Conservation (phyloP, 2,329 filamentous ascomycete species). For the Aspergillus pseudoviridinutans region DNA sequence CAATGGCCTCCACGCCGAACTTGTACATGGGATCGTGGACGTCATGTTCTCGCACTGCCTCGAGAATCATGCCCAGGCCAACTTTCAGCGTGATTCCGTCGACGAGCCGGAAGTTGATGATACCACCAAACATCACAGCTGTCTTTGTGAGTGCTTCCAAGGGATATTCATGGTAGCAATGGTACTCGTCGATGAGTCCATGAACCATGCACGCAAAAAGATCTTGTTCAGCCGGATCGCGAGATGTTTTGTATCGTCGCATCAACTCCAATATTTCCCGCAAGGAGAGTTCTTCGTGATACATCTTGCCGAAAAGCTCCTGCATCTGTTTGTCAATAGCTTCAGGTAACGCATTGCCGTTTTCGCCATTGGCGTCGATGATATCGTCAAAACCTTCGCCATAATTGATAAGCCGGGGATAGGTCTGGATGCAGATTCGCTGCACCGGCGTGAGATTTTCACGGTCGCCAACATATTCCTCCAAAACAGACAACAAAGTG, state of each 20-base stretch:
- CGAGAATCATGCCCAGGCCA: constrained; percentile 95
- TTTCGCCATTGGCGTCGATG: constrained; percentile 77
- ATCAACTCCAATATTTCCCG: constrained; percentile 80
- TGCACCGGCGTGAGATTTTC: constrained; percentile 77
- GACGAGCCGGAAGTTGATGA: constrained; percentile 90
- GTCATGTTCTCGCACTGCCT: constrained; percentile 81
- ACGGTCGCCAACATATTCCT: constrained; percentile 58
- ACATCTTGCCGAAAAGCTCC: constrained; percentile 97
- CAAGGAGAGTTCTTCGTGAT: constrained; percentile 82
- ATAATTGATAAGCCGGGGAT: constrained; percentile 93
- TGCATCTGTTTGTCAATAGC: constrained; percentile 90
- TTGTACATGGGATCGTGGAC: constrained; percentile 94
- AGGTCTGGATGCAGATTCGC: constrained; percentile 83
- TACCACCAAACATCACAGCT: constrained; percentile 91
- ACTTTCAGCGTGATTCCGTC: constrained; percentile 87
- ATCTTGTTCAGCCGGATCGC: constrained; percentile 80
- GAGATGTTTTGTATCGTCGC: constrained; percentile 81
- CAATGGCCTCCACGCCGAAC: constrained; percentile 90
- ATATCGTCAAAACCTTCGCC: constrained; percentile 89
- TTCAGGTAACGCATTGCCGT: constrained; percentile 74
- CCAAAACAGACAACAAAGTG: constrained; percentile 72
- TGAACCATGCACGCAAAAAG: constrained; percentile 98
- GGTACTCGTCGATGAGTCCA: constrained; percentile 94
- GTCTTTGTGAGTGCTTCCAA: constrained; percentile 94
- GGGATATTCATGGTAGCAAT: constrained; percentile 91